Evolutionary conservation across 1,139 yeast genomes (phyloP), one percentile per base, ranked within the genome.

Genomic region (Candida sanyaensis): DNA sequence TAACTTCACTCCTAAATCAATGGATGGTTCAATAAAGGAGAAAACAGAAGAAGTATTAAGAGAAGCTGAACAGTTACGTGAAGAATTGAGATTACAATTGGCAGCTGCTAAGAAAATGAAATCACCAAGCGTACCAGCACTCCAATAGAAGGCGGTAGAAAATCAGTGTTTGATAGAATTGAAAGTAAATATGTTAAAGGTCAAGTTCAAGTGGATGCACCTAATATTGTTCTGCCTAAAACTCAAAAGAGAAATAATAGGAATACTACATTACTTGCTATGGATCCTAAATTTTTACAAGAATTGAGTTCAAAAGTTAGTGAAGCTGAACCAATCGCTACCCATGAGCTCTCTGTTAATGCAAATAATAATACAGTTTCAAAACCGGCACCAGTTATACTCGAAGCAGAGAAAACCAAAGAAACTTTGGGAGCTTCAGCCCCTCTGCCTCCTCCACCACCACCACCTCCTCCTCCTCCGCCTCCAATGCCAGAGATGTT

Each of bases 251-350:
- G 49, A 26, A 8, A 26, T 10, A 61, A 72, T 50, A 59, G 77
- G 44, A 62, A 62, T 43, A 68, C 75, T 1, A 65, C 73, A 0
- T 61, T 72, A 29, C 71, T 69, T 26, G 73, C 71, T 1, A 72
- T 77, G 73, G 72, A 79, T 55, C 83, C 87, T 8, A 64, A 74
- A 41, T 84, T 81, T 63, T 69, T 86, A 54, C 73, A 76, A 46
- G 91, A 86, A 56, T 68, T 85, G 52, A 72, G 79, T 23, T 65
- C 75, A 8, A 83, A 80, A 56, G 85, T 83, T 9, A 66, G 63
- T 11, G 72, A 64, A 51, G 57, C 69, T 5, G 66, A 68, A 5
- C 63, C 78, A 1, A 68, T 72, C 37, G 68, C 61, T 11, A 5
- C 13, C 10, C n/a, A 23, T 11, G 21, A 17, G 21, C 21, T 17